Evolutionary conservation across 1,284 basidiomycete species (phyloP).

Genomic region (Dichomitus squalens): DNA sequence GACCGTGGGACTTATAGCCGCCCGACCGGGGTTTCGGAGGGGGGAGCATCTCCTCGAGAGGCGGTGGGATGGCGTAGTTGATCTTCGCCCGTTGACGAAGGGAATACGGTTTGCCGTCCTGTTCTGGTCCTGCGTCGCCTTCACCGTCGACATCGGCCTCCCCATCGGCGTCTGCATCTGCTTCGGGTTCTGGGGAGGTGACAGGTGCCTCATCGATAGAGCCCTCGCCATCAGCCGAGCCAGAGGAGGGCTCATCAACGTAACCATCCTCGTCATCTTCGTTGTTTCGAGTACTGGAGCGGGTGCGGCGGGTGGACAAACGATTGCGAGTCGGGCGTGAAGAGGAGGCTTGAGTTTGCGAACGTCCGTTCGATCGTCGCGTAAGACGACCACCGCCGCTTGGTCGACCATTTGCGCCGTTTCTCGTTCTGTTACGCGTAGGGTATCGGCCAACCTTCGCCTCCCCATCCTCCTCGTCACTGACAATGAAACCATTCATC

Average conservation of each 20-base stretch:
- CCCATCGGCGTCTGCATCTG: constrained; percentile 49
- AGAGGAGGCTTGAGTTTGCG: constrained; percentile 18
- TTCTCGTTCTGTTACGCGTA: constrained; percentile 42
- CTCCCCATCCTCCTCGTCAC: constrained; percentile 52
- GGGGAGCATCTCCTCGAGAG: constrained; percentile 66
- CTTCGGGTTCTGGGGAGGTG: constrained; percentile 50
- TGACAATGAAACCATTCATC: constrained; percentile 43
- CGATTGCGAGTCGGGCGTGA: constrained; percentile 19
- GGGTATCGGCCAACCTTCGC: constrained; percentile 31
- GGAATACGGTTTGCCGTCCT: constrained; percentile 55
- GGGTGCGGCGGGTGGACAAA: constrained; percentile 28
- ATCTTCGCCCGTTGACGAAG: constrained; percentile 65
- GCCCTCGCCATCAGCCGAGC: constrained; percentile 58
- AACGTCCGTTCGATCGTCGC: constrained; percentile 29
- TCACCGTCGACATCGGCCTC: constrained; percentile 49
- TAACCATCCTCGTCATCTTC: constrained; percentile 60
- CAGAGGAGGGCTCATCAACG: constrained; percentile 46
- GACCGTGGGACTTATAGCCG: constrained; percentile 33
- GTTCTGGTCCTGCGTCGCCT: constrained; percentile 32
- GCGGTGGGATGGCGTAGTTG: constrained; percentile 78
- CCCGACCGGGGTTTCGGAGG: constrained; percentile 37
- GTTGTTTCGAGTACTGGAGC: constrained; percentile 15
- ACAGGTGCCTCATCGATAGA: constrained; percentile 56
- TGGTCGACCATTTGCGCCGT: constrained; percentile 27
- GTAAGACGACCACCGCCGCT: constrained; percentile 26